Evolutionary conservation across 345 rosid genomes (phyloP).

Genomic region (Toxicodendron radicans): DNA sequence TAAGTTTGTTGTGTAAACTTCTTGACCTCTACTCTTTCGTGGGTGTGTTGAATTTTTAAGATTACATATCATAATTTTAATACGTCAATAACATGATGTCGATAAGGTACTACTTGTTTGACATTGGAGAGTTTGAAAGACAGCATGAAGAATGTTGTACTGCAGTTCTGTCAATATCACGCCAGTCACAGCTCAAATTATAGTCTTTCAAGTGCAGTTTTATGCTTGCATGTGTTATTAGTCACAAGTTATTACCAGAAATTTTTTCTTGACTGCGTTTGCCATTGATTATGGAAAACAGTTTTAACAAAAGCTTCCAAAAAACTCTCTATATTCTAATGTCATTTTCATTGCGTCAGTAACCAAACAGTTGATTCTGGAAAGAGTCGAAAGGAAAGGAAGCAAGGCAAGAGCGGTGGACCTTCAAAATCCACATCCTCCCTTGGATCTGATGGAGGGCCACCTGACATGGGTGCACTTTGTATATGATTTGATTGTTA

Average conservation of each 20-base stretch:
- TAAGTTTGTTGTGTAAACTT: slow-evolving; percentile 50
- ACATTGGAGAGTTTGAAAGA: not conserved
- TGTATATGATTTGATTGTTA: slow-evolving; percentile 50
- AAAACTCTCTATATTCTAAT: slow-evolving; percentile 5
- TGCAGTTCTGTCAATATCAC: not conserved
- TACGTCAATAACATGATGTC: not conserved
- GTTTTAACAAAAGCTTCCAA: not conserved
- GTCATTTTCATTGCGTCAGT: slow-evolving; percentile 28
- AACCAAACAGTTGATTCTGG: slow-evolving; percentile 50
- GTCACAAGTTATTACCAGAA: not conserved
- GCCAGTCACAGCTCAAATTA: too few relatives aligned
- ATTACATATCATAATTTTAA: too few relatives aligned
- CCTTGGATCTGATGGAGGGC: slow-evolving; percentile 45
- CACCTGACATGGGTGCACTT: slow-evolving; percentile 81
- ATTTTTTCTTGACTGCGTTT: not conserved
- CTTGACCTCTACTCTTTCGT: slow-evolving; percentile 21
- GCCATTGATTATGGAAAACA: not conserved
- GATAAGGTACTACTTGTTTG: not conserved
- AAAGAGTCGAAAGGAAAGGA: slow-evolving; percentile 58
- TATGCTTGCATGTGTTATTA: not conserved
- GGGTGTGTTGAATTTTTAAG: not conserved
- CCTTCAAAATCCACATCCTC: slow-evolving; percentile 32
- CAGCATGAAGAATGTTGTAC: not conserved
- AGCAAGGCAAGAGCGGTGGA: slow-evolving; percentile 53
- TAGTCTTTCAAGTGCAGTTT: not conserved